Evolutionary conservation across 768 basidiomycete genomes (phyloP), one percentile per base, ranked within the genome.

Genomic region (Postia placenta): DNA sequence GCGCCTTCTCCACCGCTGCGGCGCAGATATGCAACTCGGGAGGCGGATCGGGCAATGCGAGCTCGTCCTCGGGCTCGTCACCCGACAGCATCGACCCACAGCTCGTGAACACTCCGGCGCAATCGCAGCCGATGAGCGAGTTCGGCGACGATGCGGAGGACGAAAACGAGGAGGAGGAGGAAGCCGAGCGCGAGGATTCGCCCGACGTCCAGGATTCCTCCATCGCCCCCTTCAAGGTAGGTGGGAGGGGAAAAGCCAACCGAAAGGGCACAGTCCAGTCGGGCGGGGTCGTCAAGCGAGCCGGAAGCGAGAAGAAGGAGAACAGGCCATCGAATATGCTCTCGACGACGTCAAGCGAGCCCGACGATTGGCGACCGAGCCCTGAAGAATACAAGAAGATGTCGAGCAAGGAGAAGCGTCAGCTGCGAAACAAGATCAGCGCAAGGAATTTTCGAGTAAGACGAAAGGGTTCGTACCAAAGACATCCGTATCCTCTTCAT

Each of bases 371-470:
- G 87, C 78, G 89, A 42, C 91, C 90, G 6, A 78, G 81, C 3
- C 86, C 92, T 0, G 95, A 96, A 56, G 92, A 93, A 53, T 96
- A 97, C 71, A 85, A 89, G 63, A 97, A 92, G 67, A 87, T 99
- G 80, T 81, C 82, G 4, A 86, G 83, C 60, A 97, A 95, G 70
- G 94, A 98, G 73, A 98, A 98, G 68, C 72, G 96, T 7, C 95
- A 98, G 66, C 71, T 98, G 37, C 67, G 95, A 44, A 99, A 99
- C 72, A 99, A 99, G 82, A 92, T 97, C 58, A 87, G 84, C 56
- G 95, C 95, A 0, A 72, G 94, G 47, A 96, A 95, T 64, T 97
- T 97, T 69, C 77, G 95, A n/a, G 89, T 92, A 24, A 72, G 95
- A 30, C 75, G 93, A 65, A 98, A 97, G 73, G 94, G 91, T 88